Conservation (phyloP, 2,329 filamentous ascomycete genomes). For the Alternaria postmessia region DNA sequence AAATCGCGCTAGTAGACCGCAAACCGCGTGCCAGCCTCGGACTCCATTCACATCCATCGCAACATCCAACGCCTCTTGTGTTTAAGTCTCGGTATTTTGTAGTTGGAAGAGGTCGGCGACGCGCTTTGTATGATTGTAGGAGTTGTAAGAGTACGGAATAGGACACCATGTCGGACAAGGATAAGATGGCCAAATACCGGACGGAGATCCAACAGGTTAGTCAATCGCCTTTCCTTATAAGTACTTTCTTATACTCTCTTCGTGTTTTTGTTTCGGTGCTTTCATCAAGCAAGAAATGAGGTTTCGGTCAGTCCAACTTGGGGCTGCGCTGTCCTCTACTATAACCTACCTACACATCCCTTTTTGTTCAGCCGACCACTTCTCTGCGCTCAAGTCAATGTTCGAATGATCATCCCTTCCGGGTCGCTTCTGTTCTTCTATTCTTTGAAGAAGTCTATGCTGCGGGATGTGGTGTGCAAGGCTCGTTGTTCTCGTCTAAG, state of each 20-base stretch:
- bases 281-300: slow-evolving; percentile 6
- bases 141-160: not conserved
- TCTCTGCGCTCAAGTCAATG: slow-evolving; percentile 14
- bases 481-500: not conserved
- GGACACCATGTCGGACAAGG: slow-evolving; percentile 73
- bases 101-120: slow-evolving; percentile 3
- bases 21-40: slow-evolving; percentile 19
- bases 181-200: slow-evolving; percentile 85
- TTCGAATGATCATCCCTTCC: slow-evolving; percentile 10
- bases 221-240: slow-evolving; percentile 17
- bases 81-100: not conserved
- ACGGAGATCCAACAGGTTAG: slow-evolving; percentile 97
- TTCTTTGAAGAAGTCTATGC: not conserved
- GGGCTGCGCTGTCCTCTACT: too few species aligned
- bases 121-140: slow-evolving; percentile 8
- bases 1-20: slow-evolving; percentile 31
- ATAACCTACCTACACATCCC: not conserved
- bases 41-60: slow-evolving; percentile 19
- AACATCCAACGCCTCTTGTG: slow-evolving; percentile 1
- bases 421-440: not conserved
- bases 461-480: not conserved
- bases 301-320: not conserved
- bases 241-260: not conserved
- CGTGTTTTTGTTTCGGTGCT: not conserved
- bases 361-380: slow-evolving; percentile 10